Evolutionary conservation across 1,284 basidiomycete species (phyloP).

Genomic region (Taiwanofungus camphoratus): DNA sequence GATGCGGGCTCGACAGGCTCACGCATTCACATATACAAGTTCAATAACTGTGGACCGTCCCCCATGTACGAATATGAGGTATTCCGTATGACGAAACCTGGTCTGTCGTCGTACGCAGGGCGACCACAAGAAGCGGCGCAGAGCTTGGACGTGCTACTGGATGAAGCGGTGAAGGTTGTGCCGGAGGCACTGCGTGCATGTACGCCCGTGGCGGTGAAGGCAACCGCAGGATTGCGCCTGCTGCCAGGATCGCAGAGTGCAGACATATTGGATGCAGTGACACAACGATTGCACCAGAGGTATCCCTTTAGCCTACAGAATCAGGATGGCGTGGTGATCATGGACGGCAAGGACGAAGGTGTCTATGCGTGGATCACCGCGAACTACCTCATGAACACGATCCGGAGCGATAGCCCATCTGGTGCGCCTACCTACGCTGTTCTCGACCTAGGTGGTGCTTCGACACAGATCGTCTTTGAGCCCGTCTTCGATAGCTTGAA

Average conservation of each 20-base stretch:
- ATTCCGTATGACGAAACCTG: constrained; percentile 82
- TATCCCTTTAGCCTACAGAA: constrained; percentile 76
- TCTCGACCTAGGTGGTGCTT: constrained; percentile 94
- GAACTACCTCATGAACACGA: constrained; percentile 83
- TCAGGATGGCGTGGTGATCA: constrained; percentile 71
- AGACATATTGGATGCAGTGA: constrained; percentile 79
- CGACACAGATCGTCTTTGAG: constrained; percentile 97
- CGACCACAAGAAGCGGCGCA: constrained; percentile 67
- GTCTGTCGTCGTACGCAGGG: constrained; percentile 67
- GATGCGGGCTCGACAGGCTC: constrained; percentile 98
- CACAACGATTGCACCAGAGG: constrained; percentile 49
- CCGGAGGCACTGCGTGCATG: constrained; percentile 66
- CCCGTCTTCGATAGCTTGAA: constrained; percentile 55
- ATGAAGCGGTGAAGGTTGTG: constrained; percentile 76
- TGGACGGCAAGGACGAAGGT: constrained; percentile 97
- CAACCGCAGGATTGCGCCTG: constrained; percentile 88
- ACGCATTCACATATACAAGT: constrained; percentile 97
- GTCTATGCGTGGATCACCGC: constrained; percentile 99
- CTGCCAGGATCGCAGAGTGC: constrained; percentile 63
- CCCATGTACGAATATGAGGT: constrained; percentile 91
- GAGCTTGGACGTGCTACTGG: constrained; percentile 77
- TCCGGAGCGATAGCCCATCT: constrained; percentile 50
- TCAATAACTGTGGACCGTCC: constrained; percentile 82
- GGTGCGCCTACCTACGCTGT: constrained; percentile 77
- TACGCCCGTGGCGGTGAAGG: constrained; percentile 90